Evolutionary conservation across 345 rosid species (phyloP).

Genomic region (Leavenworthia alabamica): DNA sequence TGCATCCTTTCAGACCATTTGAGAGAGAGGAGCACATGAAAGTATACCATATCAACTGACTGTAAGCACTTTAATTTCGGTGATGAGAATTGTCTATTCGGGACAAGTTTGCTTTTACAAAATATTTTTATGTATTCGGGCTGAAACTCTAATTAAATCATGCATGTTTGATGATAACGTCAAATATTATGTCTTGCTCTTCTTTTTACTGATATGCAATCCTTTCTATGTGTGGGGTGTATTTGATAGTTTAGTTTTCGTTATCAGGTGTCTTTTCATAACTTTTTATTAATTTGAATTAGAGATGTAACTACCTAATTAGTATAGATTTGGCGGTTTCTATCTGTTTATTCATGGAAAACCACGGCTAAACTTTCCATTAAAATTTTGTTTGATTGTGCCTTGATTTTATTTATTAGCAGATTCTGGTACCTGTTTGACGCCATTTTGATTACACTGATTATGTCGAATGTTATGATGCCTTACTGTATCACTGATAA

Average conservation of each 20-base stretch:
- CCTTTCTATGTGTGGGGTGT: background rate
- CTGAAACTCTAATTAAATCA: slow-evolving; percentile 1
- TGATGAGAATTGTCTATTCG: slow-evolving; percentile 89
- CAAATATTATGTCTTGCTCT: background rate
- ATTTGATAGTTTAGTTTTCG: background rate
- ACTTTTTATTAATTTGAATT: background rate
- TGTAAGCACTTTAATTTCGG: slow-evolving; percentile 93
- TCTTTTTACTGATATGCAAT: background rate
- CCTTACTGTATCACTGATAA: background rate
- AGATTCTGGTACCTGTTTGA: background rate
- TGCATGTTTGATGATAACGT: background rate
- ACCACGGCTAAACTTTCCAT: background rate
- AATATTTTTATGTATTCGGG: slow-evolving; percentile 36
- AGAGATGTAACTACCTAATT: background rate
- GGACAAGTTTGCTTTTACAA: slow-evolving; percentile 94
- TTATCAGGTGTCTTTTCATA: background rate
- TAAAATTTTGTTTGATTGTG: background rate
- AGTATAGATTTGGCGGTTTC: background rate
- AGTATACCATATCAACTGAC: slow-evolving; percentile 67
- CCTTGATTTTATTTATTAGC: background rate
- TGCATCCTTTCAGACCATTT: slow-evolving; percentile 82
- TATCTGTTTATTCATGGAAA: background rate
- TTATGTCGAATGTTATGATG: background rate
- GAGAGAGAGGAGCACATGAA: slow-evolving; percentile 73
- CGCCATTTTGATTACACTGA: background rate